phyloP scores from a whole-genome alignment of 2,329 filamentous ascomycete species.

The Epichloe gansuensis region DNA sequence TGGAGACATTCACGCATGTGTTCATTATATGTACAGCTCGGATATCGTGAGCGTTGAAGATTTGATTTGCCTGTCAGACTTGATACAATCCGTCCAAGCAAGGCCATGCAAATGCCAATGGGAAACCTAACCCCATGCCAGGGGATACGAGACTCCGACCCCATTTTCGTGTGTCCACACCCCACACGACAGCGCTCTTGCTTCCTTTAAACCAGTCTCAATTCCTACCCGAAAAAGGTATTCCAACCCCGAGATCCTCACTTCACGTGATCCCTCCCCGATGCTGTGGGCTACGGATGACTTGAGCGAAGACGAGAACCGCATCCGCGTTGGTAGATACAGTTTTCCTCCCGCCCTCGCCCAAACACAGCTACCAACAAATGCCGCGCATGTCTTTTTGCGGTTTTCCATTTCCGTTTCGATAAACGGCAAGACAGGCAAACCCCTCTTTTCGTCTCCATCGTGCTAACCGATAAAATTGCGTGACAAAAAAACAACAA shows the following conservation, averaged over 20 bases:
- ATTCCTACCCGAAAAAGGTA: conserved; percentile 1
- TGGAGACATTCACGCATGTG: background rate
- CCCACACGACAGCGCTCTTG: conserved; percentile 12
- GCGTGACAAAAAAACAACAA: background rate
- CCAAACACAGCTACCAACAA: no score
- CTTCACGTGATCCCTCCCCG: no score
- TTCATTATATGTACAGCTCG: conserved; percentile 1
- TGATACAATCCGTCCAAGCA: conserved; percentile 35
- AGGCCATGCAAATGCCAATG: conserved; percentile 40
- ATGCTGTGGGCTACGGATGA: no score
- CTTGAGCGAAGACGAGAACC: no score
- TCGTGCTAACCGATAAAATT: conserved; percentile 2
- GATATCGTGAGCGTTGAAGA: conserved; percentile 26
- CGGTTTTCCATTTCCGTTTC: no score
- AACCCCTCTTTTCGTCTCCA: background rate
- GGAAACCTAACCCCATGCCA: conserved; percentile 27
- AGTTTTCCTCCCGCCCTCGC: background rate
- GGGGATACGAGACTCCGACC: conserved; percentile 27
- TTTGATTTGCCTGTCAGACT: conserved; percentile 41
- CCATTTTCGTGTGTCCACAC: conserved; percentile 18
- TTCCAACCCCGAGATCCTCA: no score
- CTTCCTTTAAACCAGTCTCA: background rate
- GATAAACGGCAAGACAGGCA: background rate
- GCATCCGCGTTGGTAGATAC: no score
- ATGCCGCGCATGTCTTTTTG: no score